phyloP scores from a whole-genome alignment of 83 land plant genomes.

The Diphasiastrum complanatum region DNA sequence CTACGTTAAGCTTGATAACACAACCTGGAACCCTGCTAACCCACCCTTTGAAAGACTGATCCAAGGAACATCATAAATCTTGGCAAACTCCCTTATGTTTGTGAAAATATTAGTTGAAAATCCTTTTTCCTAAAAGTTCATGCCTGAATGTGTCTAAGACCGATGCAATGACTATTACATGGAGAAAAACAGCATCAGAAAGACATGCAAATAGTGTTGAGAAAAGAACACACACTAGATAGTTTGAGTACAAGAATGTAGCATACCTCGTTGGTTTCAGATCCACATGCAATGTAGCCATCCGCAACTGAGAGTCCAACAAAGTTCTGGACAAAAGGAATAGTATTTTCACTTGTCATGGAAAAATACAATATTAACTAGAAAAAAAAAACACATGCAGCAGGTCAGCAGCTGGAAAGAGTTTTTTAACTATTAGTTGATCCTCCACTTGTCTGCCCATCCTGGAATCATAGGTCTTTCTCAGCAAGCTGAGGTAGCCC shows the following conservation, averaged over 20 bases:
- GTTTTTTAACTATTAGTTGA: too few relatives aligned
- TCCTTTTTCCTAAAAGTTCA: too few relatives aligned
- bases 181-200: background rate
- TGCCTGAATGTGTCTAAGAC: too few relatives aligned
- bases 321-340: constrained; percentile 93
- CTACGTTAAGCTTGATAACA: too few relatives aligned
- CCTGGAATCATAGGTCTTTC: too few relatives aligned
- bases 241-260: background rate
- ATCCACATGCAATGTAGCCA: constrained; percentile 95
- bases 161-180: background rate
- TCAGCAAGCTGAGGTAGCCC: too few relatives aligned
- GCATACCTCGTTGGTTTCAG: constrained; percentile 89
- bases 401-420: background rate
- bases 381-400: constrained; percentile 1
- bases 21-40: too few relatives aligned
- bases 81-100: background rate
- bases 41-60: too few relatives aligned
- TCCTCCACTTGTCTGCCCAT: too few relatives aligned
- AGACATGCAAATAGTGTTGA: background rate
- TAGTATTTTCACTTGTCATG: too few relatives aligned
- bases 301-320: constrained; percentile 79
- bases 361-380: too few relatives aligned
- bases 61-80: too few relatives aligned
- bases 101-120: background rate
- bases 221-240: background rate